A percentile compares a stretch with the other conserved stretches of the same genome.
These are phyloP conservation scores for Pulveroboletus sp. DNA, from an alignment of 768 basidiomycete species.

Conservation along the genomic window DNA sequence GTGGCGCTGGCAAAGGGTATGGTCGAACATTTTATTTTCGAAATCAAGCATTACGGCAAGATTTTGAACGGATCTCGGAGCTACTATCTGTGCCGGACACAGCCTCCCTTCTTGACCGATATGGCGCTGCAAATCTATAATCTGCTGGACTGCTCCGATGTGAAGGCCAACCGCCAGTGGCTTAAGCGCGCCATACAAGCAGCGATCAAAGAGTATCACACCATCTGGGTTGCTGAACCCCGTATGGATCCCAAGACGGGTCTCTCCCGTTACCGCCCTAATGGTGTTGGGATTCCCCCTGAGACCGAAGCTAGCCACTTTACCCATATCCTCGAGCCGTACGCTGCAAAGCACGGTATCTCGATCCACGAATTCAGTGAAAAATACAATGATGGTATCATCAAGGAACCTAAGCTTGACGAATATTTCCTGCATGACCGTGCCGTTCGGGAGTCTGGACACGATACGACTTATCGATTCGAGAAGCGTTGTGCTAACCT, in stretches of 20 bases:
- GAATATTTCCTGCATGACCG: slow-evolving; percentile 98
- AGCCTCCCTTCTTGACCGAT: slow-evolving; percentile 98
- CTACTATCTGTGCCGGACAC: slow-evolving; percentile 91
- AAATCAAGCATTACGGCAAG: slow-evolving; percentile 97
- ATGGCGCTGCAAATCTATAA: slow-evolving; percentile 98
- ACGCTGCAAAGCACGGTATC: slow-evolving; percentile 85
- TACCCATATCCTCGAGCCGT: slow-evolving; percentile 95
- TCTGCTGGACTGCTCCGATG: slow-evolving; percentile 82
- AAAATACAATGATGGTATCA: slow-evolving; percentile 80
- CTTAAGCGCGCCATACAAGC: slow-evolving; percentile 94
- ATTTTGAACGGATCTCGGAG: slow-evolving; percentile 95
- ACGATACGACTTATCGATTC: slow-evolving; percentile 95
- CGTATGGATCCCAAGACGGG: slow-evolving; percentile 94
- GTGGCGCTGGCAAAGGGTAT: slow-evolving; percentile 94
- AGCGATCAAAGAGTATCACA: slow-evolving; percentile 98
- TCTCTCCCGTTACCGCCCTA: slow-evolving; percentile 89
- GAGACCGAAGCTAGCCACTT: slow-evolving; percentile 99
- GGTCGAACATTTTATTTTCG: slow-evolving; percentile 99
- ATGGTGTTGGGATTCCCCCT: slow-evolving; percentile 92
- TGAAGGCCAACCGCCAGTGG: slow-evolving; percentile 78
- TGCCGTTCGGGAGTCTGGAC: slow-evolving; percentile 92
- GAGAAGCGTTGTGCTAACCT: slow-evolving; percentile 97
- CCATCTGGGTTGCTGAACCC: slow-evolving; percentile 92
- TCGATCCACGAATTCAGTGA: slow-evolving; percentile 96
- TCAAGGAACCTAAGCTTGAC: slow-evolving; percentile 86